phyloP scores from a whole-genome alignment of 139 green algal species.

The Chlorella ohadii region DNA sequence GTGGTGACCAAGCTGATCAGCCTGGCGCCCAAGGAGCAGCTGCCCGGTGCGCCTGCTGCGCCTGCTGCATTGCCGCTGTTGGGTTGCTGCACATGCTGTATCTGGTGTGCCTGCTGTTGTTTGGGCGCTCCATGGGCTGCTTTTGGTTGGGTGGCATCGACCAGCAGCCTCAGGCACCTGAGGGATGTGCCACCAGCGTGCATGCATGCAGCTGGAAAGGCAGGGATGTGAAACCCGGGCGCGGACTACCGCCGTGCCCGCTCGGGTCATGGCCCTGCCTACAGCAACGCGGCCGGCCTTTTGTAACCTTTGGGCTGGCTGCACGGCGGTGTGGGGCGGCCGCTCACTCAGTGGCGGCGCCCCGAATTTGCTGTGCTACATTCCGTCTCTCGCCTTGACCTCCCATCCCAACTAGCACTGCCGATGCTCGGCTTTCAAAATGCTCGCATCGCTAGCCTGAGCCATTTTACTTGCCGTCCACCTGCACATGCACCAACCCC shows the following conservation, averaged over 20 bases:
- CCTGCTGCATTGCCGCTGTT: neutral
- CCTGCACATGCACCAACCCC: no score
- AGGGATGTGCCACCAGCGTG: no score
- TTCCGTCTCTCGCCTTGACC: no score
- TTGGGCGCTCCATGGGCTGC: no score
- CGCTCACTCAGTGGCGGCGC: neutral
- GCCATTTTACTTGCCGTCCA: no score
- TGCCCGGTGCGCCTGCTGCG: slow-evolving; percentile 57
- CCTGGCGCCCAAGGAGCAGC: slow-evolving; percentile 65
- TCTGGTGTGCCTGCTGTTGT: no score
- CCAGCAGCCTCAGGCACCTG: no score
- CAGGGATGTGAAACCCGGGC: slow-evolving; percentile 64
- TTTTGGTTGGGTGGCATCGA: neutral
- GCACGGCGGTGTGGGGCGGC: slow-evolving; percentile 3
- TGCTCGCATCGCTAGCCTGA: no score
- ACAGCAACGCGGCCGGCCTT: slow-evolving; percentile 46
- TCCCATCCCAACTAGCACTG: no score
- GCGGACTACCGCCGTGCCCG: neutral
- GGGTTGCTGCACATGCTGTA: neutral
- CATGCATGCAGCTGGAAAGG: no score
- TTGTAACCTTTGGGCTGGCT: neutral
- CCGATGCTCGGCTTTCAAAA: no score
- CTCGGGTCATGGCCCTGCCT: slow-evolving; percentile 64
- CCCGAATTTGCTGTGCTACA: neutral
- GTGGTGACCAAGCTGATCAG: slow-evolving; percentile 84